A percentile compares a stretch with the other conserved stretches of the same genome.
Evolutionary conservation across 176 grass and related monocot genomes (phyloP).

Genomic region (Oryza nivara): DNA sequence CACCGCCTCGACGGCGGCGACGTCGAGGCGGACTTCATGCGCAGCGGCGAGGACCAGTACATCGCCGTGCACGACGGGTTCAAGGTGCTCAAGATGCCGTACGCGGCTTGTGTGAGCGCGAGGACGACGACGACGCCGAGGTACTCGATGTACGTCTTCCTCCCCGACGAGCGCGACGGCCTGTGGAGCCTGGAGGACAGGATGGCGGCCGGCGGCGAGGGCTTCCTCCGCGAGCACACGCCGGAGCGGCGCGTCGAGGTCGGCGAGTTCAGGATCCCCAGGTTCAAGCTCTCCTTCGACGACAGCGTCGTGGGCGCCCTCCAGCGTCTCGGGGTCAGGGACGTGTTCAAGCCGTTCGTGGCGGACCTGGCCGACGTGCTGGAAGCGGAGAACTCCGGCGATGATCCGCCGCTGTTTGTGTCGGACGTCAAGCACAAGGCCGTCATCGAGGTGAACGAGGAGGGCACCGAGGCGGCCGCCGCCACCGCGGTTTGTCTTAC

Average conservation of each 20-base stretch:
- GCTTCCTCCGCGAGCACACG: conserved; percentile 17
- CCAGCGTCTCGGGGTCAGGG: background rate
- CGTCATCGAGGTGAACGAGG: no score
- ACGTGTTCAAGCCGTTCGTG: background rate
- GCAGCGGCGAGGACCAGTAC: background rate
- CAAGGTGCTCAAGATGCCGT: no score
- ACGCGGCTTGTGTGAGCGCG: no score
- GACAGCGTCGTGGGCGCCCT: background rate
- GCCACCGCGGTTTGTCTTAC: no score
- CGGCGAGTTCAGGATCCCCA: background rate
- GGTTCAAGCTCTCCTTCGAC: conserved; percentile 27
- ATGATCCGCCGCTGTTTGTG: background rate
- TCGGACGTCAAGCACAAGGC: background rate
- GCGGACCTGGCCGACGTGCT: background rate
- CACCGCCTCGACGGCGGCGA: background rate
- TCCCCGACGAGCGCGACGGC: background rate
- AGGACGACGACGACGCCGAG: no score
- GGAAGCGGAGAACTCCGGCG: background rate
- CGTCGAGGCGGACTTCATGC: conserved; percentile 16
- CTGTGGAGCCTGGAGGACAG: background rate
- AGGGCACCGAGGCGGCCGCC: no score
- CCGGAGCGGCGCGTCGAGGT: background rate
- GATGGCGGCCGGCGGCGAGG: background rate
- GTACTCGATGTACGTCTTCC: conserved; percentile 45
- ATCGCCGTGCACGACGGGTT: background rate